Base-by-base conservation (phyloP, 768 basidiomycete species). In the Paxillus ammoniavirescens region DNA sequence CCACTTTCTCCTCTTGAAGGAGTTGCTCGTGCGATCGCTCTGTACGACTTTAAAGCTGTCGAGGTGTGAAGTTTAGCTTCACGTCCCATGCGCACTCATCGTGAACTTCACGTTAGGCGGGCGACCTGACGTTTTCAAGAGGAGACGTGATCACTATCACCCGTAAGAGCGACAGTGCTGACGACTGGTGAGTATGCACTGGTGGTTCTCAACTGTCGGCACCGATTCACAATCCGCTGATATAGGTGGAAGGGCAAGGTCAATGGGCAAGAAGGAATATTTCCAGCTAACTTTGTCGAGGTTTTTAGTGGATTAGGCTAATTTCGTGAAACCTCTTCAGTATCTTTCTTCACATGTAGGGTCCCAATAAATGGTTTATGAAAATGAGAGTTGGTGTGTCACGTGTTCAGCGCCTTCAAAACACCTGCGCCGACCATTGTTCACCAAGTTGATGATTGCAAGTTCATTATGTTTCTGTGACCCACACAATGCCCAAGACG, bases 251-350 rank as follows among this genome's bases (percentile, higher is more conserved):
- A 77, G 13, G 90, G 90, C n/a, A 86, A 81, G 63, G 55, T 84
- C 2, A 70, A 79, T 18, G 78, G 77, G 14, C 67, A 75, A 37
- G 73, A 81, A 58, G 91, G 91, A 0, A 79, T 86, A 42, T 92
- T 93, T 67, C 90, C 90, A 33, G 90, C 90, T 14, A 91, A 91
- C 66, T 90, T 89, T 61, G 87, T 91, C n/a, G 87, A 90, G 64
- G 68, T 90, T 52, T 70, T 77, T 79, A 65, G 55, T 31, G 53
- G 12, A 8, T 14, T 10, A 12, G 9, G 28, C 17, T 33, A 31
- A 53, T 23, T 6, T 35, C 21, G 26, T 26, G 6, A 26, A 4
- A 26, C 5, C 26, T 26, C 26, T 26, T 26, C 6, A 26, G 26
- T 26, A 26, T 26, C 26, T 26, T 26, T 26, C 26, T 26, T 26